Base-by-base conservation (phyloP, 331 rosid genomes). In the Arachis monticola region DNA sequence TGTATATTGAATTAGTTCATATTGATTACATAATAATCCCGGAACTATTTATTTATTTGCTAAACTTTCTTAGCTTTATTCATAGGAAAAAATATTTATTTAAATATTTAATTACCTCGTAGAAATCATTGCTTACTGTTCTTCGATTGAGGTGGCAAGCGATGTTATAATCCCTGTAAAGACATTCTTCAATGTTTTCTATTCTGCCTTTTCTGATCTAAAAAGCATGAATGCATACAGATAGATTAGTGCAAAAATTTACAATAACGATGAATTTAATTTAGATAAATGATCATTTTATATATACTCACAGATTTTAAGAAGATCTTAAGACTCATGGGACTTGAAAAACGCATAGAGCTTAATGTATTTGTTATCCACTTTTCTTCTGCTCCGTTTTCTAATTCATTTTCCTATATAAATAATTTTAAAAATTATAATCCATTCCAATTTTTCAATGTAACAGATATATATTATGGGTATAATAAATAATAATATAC, bases 341-440 rank as follows among this genome's bases (percentile, higher is more conserved):
- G 83, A 69, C 68, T 7, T 13, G 76, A 10, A 10, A 69, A 57
- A 4, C 69, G 77, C 77, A 80, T 75, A 46, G 1, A 62, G 10
- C 10, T 69, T 47, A 75, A 56, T 56, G 64, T 69, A 62, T 63
- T 2, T 47, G 50, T 38, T 0, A 75, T 75, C 80, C 80, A 80
- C 2, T 55, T 38, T 40, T 74, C 73, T 22, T 22, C 27, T 22
- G 27, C 27, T 22, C 27, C 1, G 27, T 22, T 22, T 22, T 22
- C 27, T 22, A 22, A 22, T 22, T 22, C 27, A 22, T 22, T 22
- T 22, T 22, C 1, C 27, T 22, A 22, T 22, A 22, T 22, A 22
- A 22, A 22, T 22, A 22, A 22, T 22, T 22, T 22, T 22, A 22
- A 22, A 22, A 22, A 22, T 22, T 22, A 22, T 22, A 22, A 22